These are phyloP conservation scores for Eutrema japonicum DNA, from an alignment of 345 rosid genomes.

Conservation along the genomic window DNA sequence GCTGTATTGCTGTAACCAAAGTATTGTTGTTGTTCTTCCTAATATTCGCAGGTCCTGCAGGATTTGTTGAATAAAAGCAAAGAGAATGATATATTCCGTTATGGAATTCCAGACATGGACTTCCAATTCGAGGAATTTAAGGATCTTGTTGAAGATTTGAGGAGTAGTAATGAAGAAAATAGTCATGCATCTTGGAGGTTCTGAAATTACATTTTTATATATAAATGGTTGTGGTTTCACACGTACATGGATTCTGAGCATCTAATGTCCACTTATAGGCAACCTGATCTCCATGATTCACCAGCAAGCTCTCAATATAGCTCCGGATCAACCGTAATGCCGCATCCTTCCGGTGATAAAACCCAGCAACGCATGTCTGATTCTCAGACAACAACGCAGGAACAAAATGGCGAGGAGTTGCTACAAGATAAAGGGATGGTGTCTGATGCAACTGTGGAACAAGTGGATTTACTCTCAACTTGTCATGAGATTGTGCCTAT, in stretches of 20 bases:
- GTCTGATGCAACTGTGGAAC: constrained; percentile 48
- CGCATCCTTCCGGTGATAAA: constrained; percentile 49
- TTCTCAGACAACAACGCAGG: constrained; percentile 45
- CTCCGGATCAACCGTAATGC: constrained; percentile 73
- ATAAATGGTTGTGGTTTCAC: constrained; percentile 14
- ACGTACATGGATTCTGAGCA: background rate
- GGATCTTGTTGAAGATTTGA: constrained; percentile 68
- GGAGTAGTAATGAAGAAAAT: constrained; percentile 64
- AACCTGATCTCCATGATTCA: constrained; percentile 80
- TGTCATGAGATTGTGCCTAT: constrained; percentile 52
- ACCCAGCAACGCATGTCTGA: constrained; percentile 53
- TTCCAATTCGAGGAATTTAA: constrained; percentile 74
- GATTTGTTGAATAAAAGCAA: constrained; percentile 73
- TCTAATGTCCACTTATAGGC: constrained; percentile 49
- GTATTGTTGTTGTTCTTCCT: constrained; percentile 24
- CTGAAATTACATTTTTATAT: background rate
- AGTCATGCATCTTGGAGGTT: constrained; percentile 82
- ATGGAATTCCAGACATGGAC: constrained; percentile 60
- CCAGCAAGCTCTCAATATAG: constrained; percentile 90
- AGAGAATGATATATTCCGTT: constrained; percentile 59
- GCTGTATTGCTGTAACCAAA: constrained; percentile 3
- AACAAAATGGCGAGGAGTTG: constrained; percentile 48
- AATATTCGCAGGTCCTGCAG: constrained; percentile 66
- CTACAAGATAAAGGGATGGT: constrained; percentile 50
- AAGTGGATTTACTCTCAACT: constrained; percentile 52